Evolutionary conservation across 2,329 filamentous ascomycete genomes (phyloP).

Genomic region (Monosporascus sp.): DNA sequence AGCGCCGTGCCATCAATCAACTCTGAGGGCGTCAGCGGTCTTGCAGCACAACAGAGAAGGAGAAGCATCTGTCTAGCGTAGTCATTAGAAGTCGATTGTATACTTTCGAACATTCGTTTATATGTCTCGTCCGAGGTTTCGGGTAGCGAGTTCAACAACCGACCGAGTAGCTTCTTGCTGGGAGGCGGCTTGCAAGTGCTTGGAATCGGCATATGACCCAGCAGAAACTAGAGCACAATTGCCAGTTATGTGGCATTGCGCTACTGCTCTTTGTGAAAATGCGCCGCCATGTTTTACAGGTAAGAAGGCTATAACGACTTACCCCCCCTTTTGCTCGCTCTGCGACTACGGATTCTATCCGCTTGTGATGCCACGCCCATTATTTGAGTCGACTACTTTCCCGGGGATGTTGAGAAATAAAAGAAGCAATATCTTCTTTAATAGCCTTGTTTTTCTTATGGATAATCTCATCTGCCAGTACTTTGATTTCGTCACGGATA

Average conservation of each 20-base stretch:
- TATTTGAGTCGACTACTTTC: constrained; percentile 15
- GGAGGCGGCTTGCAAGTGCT: constrained; percentile 14
- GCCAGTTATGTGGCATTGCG: constrained; percentile 7
- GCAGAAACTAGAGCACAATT: constrained; percentile 25
- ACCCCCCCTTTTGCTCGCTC: constrained; percentile 27
- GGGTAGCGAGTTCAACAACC: constrained; percentile 27
- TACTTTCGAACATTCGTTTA: constrained; percentile 22
- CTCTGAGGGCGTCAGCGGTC: not conserved
- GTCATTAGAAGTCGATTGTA: not conserved
- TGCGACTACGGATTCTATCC: constrained; percentile 22
- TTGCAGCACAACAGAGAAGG: not conserved
- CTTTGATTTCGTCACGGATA: constrained; percentile 20
- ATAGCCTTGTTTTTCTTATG: constrained; percentile 9
- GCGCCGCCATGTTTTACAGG: no score
- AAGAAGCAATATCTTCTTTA: constrained; percentile 24
- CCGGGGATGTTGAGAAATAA: constrained; percentile 18
- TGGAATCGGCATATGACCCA: constrained; percentile 31
- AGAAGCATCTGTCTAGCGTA: not conserved
- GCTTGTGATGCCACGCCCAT: constrained; percentile 18
- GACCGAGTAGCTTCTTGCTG: constrained; percentile 17
- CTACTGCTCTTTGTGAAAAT: constrained; percentile 3
- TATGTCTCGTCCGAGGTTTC: constrained; percentile 30
- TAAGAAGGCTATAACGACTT: constrained; percentile 5
- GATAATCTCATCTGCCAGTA: constrained; percentile 12
- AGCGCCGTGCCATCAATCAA: not conserved